A percentile compares a stretch with the other conserved stretches of the same genome.
phyloP scores from a whole-genome alignment of 495 filamentous ascomycete genomes.

The Podospora appendiculata region DNA sequence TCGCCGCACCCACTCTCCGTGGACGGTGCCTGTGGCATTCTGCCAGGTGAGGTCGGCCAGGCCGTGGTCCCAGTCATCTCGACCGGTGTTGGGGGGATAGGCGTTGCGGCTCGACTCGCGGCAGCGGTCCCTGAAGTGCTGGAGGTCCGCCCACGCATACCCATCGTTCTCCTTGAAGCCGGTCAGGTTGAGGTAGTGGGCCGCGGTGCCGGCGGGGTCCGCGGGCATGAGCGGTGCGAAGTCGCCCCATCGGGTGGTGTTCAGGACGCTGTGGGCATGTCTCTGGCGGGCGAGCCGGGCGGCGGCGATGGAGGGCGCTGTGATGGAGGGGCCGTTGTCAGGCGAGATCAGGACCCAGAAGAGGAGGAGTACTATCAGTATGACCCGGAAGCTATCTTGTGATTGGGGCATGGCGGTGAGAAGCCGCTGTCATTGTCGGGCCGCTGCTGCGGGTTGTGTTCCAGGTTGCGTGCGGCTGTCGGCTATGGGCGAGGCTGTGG shows the following conservation, averaged over 20 bases:
- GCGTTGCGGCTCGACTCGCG: slow-evolving; percentile 35
- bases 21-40: slow-evolving; percentile 72
- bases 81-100: slow-evolving; percentile 22
- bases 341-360: slow-evolving; percentile 33
- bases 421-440: not conserved
- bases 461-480: too few relatives aligned
- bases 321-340: slow-evolving; percentile 29
- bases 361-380: slow-evolving; percentile 35
- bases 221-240: slow-evolving; percentile 44
- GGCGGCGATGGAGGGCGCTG: slow-evolving; percentile 27
- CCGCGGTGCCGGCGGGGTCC: slow-evolving; percentile 12
- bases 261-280: slow-evolving; percentile 56
- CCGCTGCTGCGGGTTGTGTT: too few relatives aligned
- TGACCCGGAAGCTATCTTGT: slow-evolving; percentile 30
- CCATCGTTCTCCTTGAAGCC: slow-evolving; percentile 67
- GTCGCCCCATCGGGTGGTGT: slow-evolving; percentile 66
- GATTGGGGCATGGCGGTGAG: slow-evolving; percentile 22
- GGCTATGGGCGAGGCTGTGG: not conserved
- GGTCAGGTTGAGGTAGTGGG: slow-evolving; percentile 66
- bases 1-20: slow-evolving; percentile 66
- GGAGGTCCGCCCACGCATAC: slow-evolving; percentile 63
- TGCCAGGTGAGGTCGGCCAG: slow-evolving; percentile 53
- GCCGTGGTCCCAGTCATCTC: slow-evolving; percentile 29
- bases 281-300: slow-evolving; percentile 40
- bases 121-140: slow-evolving; percentile 36